Base-by-base conservation (phyloP, 164 flowering plant species). In the Tetrastigma voinierianum region DNA sequence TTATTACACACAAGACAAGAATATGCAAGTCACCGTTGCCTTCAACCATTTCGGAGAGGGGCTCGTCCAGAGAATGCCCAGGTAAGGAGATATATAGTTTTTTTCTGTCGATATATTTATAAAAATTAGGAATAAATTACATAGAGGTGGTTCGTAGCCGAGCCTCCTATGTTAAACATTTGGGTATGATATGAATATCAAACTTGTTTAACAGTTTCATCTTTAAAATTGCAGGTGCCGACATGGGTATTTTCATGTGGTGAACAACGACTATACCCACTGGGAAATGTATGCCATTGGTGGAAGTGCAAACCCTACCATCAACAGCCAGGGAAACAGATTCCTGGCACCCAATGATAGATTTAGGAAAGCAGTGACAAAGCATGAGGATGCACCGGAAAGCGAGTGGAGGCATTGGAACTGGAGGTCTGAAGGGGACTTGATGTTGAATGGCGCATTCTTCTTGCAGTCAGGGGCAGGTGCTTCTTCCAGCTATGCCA, bases 231-330 rank as follows among this genome's bases (percentile, higher is more conserved):
- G 57, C 79, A 83, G 86, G 67, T 78, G 84, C 15, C 74, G 87
- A 32, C 82, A 74, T 64, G 87, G 84, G 2, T 83, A 78, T 53
- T 81, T 81, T 51, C 87, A 83, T 73, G 87, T 83, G 75, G 87
- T 81, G 66, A 83, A 83, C 77, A 83, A 80, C 61, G 84, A 78
- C 68, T 83, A 83, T 57, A 78, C 81, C 24, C 82, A 78, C 46
- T 83, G 87, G 87, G 81, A 81, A 69, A 83, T 83, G 87, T 83
- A 83, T 68, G 87, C 87, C 2, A 81, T 83, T 52, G 87, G 87
- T 9, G 87, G 87, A 9, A 80, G 87, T 61, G 87, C 83, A 4
- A 5, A 64, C 9, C 87, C 87, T 3, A 80, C 87, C 10, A 80
- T 83, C 59, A 51, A 70, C 66, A 80, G 87, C 62, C 83, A 83